Conservation (phyloP, 2,329 filamentous ascomycete genomes). For the Xylaria multiplex region DNA sequence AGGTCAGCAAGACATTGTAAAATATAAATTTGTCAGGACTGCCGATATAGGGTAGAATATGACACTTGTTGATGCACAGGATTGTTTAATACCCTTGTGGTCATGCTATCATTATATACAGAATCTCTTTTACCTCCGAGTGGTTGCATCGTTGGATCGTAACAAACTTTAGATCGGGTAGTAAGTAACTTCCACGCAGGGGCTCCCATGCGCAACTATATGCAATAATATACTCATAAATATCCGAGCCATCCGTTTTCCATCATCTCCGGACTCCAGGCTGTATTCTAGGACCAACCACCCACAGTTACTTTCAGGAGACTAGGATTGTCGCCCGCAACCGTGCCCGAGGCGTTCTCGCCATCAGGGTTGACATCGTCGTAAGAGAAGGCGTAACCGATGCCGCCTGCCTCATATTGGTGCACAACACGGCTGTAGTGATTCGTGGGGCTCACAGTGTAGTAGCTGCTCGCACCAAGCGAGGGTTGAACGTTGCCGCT, state of each 20-base stretch:
- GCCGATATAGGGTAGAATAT: no score
- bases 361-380: slow-evolving; percentile 72
- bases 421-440: slow-evolving; percentile 72
- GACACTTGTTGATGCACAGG: no score
- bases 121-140: no score
- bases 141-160: no score
- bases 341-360: slow-evolving; percentile 63
- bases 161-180: neutral
- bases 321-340: slow-evolving; percentile 58
- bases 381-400: slow-evolving; percentile 74
- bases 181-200: neutral
- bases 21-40: neutral
- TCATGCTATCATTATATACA: no score
- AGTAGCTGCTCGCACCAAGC: slow-evolving; percentile 53
- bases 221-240: slow-evolving; percentile 12
- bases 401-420: slow-evolving; percentile 65
- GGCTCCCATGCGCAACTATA: slow-evolving; percentile 19
- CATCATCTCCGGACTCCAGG: neutral
- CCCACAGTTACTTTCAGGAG: slow-evolving; percentile 61
- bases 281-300: slow-evolving; percentile 45
- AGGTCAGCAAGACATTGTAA: neutral
- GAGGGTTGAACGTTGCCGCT: slow-evolving; percentile 60
- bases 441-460: slow-evolving; percentile 55
- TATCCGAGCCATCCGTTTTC: neutral
- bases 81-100: no score